Conservation (phyloP, 768 basidiomycete genomes). For the Hemileccinum rubropunctum region DNA sequence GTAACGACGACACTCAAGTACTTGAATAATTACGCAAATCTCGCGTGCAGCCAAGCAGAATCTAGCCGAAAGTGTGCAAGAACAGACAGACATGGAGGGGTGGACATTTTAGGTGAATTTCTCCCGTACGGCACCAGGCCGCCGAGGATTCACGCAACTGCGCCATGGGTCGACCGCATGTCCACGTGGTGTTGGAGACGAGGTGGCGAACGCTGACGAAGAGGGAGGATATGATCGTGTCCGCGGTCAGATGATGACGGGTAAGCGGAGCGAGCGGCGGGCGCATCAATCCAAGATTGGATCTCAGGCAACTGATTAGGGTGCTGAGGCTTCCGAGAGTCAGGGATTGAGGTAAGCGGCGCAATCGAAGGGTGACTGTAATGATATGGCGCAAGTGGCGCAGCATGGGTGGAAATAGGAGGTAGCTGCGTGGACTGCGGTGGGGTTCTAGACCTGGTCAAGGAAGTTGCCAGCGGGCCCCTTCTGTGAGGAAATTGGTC, state of each 20-base stretch:
- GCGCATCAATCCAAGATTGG: conserved; percentile 45
- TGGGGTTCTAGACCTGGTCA: conserved; percentile 48
- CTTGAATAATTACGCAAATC: conserved; percentile 19
- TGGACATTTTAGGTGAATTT: neutral
- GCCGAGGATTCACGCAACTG: conserved; percentile 26
- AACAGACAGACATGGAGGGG: conserved; percentile 4
- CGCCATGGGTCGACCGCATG: conserved; percentile 31
- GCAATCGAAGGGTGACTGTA: conserved; percentile 54
- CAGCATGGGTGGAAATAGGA: conserved; percentile 42
- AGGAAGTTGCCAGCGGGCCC: conserved; percentile 57
- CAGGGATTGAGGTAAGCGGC: conserved; percentile 39
- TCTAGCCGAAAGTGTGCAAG: conserved; percentile 24
- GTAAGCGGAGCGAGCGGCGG: conserved; percentile 27
- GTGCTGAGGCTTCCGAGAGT: conserved; percentile 33
- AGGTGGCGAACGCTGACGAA: conserved; percentile 33
- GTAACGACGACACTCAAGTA: conserved; percentile 19
- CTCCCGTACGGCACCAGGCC: conserved; percentile 19
- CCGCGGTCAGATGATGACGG: conserved; percentile 30
- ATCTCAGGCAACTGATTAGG: conserved; percentile 44
- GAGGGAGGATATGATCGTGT: conserved; percentile 29
- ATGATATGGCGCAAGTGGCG: conserved; percentile 44
- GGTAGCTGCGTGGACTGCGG: conserved; percentile 44
- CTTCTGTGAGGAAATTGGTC: conserved; percentile 82
- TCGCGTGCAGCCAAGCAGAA: conserved; percentile 11
- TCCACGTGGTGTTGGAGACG: conserved; percentile 35